Conservation (phyloP, 2,329 filamentous ascomycete species). For the Neurospora crassa region DNA sequence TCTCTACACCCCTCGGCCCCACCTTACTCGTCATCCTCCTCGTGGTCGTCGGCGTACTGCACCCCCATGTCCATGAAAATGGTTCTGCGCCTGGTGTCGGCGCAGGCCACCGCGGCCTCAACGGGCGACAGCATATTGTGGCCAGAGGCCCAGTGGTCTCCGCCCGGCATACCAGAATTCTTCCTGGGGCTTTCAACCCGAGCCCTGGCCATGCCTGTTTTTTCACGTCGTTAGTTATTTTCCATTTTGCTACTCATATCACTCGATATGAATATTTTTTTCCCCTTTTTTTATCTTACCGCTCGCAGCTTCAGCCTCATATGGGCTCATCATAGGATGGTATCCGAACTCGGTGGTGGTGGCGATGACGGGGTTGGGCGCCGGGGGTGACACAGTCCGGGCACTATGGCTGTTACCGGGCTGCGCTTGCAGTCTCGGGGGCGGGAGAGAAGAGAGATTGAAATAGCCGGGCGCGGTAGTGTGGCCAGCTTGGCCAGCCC, state of each 20-base stretch:
- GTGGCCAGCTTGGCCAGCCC: neutral
- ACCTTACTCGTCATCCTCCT: neutral
- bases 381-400: neutral
- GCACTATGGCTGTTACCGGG: neutral
- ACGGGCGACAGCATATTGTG: conserved; percentile 5
- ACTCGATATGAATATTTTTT: neutral
- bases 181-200: neutral
- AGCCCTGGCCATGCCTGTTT: neutral
- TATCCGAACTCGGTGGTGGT: conserved; percentile 2
- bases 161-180: neutral
- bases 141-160: neutral
- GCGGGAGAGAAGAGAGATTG: neutral
- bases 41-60: neutral
- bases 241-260: neutral
- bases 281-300: neutral
- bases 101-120: conserved; percentile 5
- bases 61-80: conserved; percentile 10
- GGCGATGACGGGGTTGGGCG: neutral
- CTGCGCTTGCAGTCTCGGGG: neutral
- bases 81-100: conserved; percentile 4
- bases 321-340: conserved; percentile 11
- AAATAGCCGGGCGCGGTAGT: neutral
- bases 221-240: neutral
- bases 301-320: conserved; percentile 8
- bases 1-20: neutral